Conservation (phyloP, 208 protist species). For the Strigomonas culicis region DNA sequence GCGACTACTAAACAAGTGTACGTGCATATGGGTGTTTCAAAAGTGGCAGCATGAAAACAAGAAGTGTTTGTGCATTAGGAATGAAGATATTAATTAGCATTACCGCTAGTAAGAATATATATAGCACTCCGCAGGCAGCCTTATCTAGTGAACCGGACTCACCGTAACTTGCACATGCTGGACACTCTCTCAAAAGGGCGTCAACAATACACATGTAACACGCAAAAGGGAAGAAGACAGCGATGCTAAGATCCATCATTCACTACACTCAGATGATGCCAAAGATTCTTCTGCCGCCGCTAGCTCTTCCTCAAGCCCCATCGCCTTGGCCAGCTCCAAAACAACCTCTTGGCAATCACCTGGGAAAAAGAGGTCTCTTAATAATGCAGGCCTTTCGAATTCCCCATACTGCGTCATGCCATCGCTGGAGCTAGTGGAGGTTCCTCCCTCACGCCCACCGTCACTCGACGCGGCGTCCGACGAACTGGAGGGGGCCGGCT, state of each 20-base stretch:
- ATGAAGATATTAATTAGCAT: no score
- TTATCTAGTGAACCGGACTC: no score
- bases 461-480: neutral
- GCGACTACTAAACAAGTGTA: no score
- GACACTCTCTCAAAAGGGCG: no score
- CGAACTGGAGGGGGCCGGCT: constrained; percentile 1
- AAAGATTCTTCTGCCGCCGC: constrained; percentile 4
- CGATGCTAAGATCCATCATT: neutral
- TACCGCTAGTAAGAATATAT: no score
- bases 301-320: constrained; percentile 45
- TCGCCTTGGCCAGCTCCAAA: constrained; percentile 28
- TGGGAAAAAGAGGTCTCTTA: constrained; percentile 67
- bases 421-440: constrained; percentile 43
- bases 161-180: no score
- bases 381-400: constrained; percentile 16
- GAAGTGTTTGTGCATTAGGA: no score
- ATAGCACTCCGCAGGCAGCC: no score
- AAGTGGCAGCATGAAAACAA: no score
- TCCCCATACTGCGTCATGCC: constrained; percentile 48
- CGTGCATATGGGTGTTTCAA: no score
- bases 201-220: no score
- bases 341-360: constrained; percentile 78
- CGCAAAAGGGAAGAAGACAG: constrained; percentile 7
- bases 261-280: neutral
- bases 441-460: neutral